Conservation (phyloP, 192 early-diverging fungal genomes). For the Coemansia sp. region DNA sequence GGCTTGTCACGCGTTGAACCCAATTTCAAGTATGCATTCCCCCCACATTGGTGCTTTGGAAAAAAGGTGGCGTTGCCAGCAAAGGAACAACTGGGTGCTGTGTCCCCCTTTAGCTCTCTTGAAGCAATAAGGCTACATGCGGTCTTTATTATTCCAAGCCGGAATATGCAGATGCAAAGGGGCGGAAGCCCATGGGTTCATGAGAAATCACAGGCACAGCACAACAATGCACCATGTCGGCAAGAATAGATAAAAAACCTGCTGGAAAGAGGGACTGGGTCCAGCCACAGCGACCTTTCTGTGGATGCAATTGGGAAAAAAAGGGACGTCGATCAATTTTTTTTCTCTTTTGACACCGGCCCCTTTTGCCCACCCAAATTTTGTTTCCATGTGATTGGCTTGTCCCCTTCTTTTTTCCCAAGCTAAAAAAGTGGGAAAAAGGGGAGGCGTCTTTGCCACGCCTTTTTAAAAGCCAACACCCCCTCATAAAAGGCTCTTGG, state of each 20-base stretch:
- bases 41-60: background rate
- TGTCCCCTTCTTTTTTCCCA: background rate
- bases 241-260: background rate
- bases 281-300: background rate
- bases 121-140: background rate
- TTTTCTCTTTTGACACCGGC: background rate
- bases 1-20: background rate
- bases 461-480: background rate
- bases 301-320: background rate
- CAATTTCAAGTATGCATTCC: background rate
- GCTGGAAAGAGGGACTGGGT: background rate
- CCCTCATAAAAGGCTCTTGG: background rate
- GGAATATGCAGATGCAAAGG: background rate
- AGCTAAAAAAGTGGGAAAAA: background rate
- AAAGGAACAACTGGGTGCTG: background rate
- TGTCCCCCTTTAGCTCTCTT: background rate
- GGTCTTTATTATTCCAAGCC: background rate
- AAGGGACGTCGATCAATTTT: constrained; percentile 1
- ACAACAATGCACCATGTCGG: background rate
- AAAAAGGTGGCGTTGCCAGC: background rate
- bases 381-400: background rate
- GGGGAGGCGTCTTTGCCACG: background rate
- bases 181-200: background rate
- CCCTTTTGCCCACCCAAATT: constrained; percentile 1
- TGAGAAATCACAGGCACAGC: background rate